A percentile compares a stretch with the other conserved stretches of the same genome.
These are phyloP conservation scores for Rhododendron henanense DNA, from an alignment of 148 eudicot species.

Conservation along the genomic window DNA sequence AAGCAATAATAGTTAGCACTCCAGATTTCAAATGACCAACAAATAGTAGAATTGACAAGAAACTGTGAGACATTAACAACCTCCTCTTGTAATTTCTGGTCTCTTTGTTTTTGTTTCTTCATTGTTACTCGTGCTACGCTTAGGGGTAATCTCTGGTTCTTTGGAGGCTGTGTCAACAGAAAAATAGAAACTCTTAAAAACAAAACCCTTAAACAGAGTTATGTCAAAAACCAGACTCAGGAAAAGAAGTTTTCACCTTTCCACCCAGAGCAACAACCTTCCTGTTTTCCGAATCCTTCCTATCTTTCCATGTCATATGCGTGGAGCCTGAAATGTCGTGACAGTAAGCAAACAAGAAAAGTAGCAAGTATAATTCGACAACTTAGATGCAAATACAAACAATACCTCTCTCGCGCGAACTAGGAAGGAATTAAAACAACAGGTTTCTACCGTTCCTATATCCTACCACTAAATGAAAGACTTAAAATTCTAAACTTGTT, in stretches of 20 bases:
- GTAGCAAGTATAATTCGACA: background rate
- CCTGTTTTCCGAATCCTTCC: constrained; percentile 77
- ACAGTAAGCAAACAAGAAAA: background rate
- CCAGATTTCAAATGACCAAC: background rate
- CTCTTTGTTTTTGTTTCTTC: constrained; percentile 87
- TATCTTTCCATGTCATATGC: constrained; percentile 89
- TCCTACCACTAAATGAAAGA: background rate
- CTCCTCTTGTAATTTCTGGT: constrained; percentile 57
- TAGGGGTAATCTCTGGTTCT: constrained; percentile 71
- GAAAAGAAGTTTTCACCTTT: constrained; percentile 45
- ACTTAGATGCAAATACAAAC: background rate
- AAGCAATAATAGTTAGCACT: constrained; percentile 8
- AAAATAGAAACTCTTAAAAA: background rate
- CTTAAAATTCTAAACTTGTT: background rate
- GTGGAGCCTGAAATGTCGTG: constrained; percentile 45
- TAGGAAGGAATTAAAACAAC: background rate
- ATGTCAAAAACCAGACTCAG: background rate
- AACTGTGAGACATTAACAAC: constrained; percentile 21
- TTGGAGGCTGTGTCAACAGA: constrained; percentile 48
- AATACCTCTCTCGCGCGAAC: background rate
- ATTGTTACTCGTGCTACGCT: constrained; percentile 67
- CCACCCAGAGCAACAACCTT: constrained; percentile 88
- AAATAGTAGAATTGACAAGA: background rate
- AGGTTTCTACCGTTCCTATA: background rate
- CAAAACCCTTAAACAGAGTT: background rate